Percentiles rank a stretch among this genome's conserved stretches.
These are phyloP conservation scores for Puccinia novopanici DNA, from an alignment of 1,284 basidiomycete genomes.

Conservation along the genomic window DNA sequence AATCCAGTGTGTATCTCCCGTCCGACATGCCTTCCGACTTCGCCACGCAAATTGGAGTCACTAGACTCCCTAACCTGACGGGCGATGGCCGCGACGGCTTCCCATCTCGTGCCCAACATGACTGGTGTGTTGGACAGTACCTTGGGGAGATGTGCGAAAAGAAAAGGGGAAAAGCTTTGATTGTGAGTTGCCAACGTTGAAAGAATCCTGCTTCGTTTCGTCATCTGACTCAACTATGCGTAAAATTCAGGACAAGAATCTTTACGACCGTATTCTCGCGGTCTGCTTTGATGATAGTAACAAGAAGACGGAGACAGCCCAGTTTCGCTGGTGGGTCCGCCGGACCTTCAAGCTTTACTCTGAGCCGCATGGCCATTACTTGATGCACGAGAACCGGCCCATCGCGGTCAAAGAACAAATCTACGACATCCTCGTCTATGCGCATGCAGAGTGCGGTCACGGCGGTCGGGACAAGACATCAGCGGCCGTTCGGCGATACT, in stretches of 20 bases:
- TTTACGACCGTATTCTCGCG: slow-evolving; percentile 49
- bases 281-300: slow-evolving; percentile 55
- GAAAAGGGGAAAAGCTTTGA: slow-evolving; percentile 50
- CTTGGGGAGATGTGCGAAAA: slow-evolving; percentile 50
- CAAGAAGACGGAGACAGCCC: slow-evolving; percentile 64
- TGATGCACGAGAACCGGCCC: slow-evolving; percentile 70
- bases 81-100: slow-evolving; percentile 50
- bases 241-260: slow-evolving; percentile 36
- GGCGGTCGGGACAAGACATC: slow-evolving; percentile 74
- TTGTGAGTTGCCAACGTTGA: slow-evolving; percentile 25
- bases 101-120: slow-evolving; percentile 46
- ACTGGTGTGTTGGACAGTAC: slow-evolving; percentile 49
- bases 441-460: slow-evolving; percentile 69
- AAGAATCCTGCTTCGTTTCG: background rate
- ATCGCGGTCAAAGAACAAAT: slow-evolving; percentile 74
- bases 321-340: slow-evolving; percentile 73
- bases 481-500: slow-evolving; percentile 63
- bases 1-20: background rate
- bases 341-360: slow-evolving; percentile 44
- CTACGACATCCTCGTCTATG: slow-evolving; percentile 72
- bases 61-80: slow-evolving; percentile 43
- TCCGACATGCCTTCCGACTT: slow-evolving; percentile 40
- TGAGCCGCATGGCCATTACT: slow-evolving; percentile 59
- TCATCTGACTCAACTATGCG: background rate
- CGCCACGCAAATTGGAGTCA: slow-evolving; percentile 35